Conservation (phyloP, 306 rosid species). For the Vachellia pachyceras region DNA sequence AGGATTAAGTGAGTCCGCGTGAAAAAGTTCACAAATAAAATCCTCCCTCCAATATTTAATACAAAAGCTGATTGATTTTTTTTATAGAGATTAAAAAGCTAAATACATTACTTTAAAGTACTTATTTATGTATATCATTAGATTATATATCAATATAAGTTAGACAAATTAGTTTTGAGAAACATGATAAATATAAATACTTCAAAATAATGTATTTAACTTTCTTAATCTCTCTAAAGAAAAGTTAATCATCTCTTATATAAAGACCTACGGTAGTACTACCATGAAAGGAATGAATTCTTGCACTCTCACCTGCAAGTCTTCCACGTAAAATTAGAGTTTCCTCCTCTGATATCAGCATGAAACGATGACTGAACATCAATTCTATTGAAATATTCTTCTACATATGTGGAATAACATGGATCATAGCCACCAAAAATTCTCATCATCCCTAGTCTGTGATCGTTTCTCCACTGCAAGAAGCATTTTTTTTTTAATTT, state of each 20-base stretch:
- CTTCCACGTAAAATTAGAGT: constrained; percentile 41
- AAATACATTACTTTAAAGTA: too few relatives aligned
- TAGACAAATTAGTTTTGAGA: too few relatives aligned
- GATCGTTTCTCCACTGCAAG: constrained; percentile 42
- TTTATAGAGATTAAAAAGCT: too few relatives aligned
- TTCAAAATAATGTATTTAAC: too few relatives aligned
- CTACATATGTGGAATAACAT: constrained; percentile 51
- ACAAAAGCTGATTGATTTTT: too few relatives aligned
- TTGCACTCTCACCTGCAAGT: constrained; percentile 55
- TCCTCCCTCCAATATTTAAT: too few relatives aligned
- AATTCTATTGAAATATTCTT: constrained; percentile 52
- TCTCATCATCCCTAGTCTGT: constrained; percentile 44
- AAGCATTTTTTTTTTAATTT: constrained; percentile 12
- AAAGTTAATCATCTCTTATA: too few relatives aligned
- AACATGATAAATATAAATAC: too few relatives aligned
- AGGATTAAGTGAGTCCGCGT: constrained; percentile 1
- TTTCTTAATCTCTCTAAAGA: too few relatives aligned
- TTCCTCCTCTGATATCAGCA: constrained; percentile 36
- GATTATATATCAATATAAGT: too few relatives aligned
- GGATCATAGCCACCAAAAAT: constrained; percentile 63
- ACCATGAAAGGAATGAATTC: constrained; percentile 9
- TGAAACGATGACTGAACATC: constrained; percentile 59
- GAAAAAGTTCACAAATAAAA: background rate
- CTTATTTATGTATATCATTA: too few relatives aligned
- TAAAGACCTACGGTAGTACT: too few relatives aligned